These are phyloP conservation scores for Penicillium sclerotiorum DNA, from an alignment of 2,329 filamentous ascomycete species.

Conservation along the genomic window DNA sequence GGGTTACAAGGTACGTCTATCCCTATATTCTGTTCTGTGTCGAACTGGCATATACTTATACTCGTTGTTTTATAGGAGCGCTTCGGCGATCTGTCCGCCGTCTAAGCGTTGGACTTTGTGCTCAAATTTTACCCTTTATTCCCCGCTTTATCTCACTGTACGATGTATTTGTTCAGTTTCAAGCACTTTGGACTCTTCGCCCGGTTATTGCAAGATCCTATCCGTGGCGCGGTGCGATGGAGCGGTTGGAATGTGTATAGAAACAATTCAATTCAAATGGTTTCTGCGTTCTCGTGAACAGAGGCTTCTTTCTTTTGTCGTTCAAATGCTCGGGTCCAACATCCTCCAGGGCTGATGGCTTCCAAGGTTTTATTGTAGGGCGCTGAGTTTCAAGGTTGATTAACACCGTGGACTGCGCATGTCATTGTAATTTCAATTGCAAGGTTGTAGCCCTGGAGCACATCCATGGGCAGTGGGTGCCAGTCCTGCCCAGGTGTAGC, in stretches of 20 bases:
- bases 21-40: neutral
- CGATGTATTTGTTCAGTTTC: conserved; percentile 33
- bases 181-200: conserved; percentile 26
- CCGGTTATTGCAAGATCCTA: conserved; percentile 22
- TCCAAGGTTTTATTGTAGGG: too few relatives aligned
- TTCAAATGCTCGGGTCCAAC: neutral
- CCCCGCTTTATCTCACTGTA: conserved; percentile 34
- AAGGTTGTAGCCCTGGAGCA: too few relatives aligned
- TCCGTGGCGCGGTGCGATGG: conserved; percentile 35
- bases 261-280: conserved; percentile 41
- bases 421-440: too few relatives aligned
- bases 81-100: conserved; percentile 93
- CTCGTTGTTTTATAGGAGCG: conserved; percentile 72
- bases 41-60: conserved; percentile 5
- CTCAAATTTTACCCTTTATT: conserved; percentile 34
- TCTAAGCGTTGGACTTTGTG: conserved; percentile 63
- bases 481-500: too few relatives aligned
- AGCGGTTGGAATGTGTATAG: conserved; percentile 44
- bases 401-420: too few relatives aligned
- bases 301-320: conserved; percentile 8
- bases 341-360: too few relatives aligned
- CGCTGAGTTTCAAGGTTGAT: too few relatives aligned
- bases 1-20: conserved; percentile 86
- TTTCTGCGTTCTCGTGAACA: conserved; percentile 25
- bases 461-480: too few relatives aligned